Base-by-base conservation (phyloP, 805 yeast species). In the Lipomyces anomalus region DNA sequence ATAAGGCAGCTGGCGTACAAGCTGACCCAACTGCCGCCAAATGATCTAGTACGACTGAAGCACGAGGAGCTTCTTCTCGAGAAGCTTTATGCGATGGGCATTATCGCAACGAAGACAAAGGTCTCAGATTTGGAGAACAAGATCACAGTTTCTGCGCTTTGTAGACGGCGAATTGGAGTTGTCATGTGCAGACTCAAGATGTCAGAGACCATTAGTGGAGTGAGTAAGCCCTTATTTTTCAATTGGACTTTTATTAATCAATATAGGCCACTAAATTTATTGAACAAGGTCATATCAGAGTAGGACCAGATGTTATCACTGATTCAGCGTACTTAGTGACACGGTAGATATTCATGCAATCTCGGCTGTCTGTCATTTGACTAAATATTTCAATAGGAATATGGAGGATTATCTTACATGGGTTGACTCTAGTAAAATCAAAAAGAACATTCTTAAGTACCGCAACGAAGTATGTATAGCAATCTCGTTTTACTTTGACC, bases 391-490 rank as follows among this genome's bases (percentile, higher is more conserved):
- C n/a, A n/a, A n/a, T n/a, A n/a, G n/a, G 62, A 86, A 79, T 58
- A 74, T 92, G 84, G 99, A 92, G 63, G 99, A 92, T 65, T 92
- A 87, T 65, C 73, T 92, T 57, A 92, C 98, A 3, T 92, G 99
- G 99, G 92, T 85, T n/a, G 97, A 92, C 60, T 76, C 81, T 35
- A 82, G 95, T 56, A 94, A 92, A 81, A 89, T 94, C 66, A 89
- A 84, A 73, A 76, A 83, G 60, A 87, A 86, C 56, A 78, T 90
- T 48, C 79, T 89, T 67, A 84, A 84, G 68, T 92, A 84, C 71
- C 83, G 85, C 67, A 89, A 90, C 41, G 68, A 67, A 43, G 61
- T 68, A 40, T 37, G 44, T 38, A 42, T 16, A 1, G 6, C 16
- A 9, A 11, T 42, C 6, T 22, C 18, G 4, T 6, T 40, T 11